phyloP scores from a whole-genome alignment of 345 rosid species.

The Aquilaria sinensis region DNA sequence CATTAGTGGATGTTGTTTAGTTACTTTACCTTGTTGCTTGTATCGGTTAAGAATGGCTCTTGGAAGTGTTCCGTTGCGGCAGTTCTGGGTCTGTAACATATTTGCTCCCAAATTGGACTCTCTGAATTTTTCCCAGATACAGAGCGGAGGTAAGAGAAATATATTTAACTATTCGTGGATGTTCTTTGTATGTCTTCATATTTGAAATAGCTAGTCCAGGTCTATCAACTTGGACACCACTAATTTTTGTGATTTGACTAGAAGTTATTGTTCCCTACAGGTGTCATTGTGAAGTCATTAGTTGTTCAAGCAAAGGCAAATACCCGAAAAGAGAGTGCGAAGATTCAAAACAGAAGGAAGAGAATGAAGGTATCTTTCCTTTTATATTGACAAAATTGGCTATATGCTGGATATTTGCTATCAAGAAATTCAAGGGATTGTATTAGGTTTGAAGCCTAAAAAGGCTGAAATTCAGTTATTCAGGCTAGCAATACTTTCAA shows the following conservation, averaged over 20 bases:
- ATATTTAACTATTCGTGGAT: too few species aligned
- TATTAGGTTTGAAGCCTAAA: too few species aligned
- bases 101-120: slow-evolving; percentile 19
- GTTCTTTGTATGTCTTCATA: too few species aligned
- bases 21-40: not conserved
- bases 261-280: slow-evolving; percentile 14
- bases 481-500: too few species aligned
- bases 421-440: too few species aligned
- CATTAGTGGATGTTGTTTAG: too few species aligned
- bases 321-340: slow-evolving; percentile 55
- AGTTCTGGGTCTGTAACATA: slow-evolving; percentile 22
- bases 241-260: slow-evolving; percentile 1
- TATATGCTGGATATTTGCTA: not conserved
- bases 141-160: slow-evolving; percentile 22
- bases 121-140: slow-evolving; percentile 13
- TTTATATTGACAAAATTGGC: not conserved
- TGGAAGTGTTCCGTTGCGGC: slow-evolving; percentile 16
- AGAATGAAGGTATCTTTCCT: slow-evolving; percentile 54
- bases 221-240: too few species aligned
- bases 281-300: slow-evolving; percentile 20
- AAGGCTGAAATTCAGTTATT: too few species aligned
- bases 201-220: too few species aligned
- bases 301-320: slow-evolving; percentile 48
- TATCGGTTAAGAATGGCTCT: slow-evolving; percentile 18
- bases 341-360: slow-evolving; percentile 54